These are phyloP conservation scores for Elsinoe ampelina DNA, from an alignment of 2,329 filamentous ascomycete species.

Conservation along the genomic window DNA sequence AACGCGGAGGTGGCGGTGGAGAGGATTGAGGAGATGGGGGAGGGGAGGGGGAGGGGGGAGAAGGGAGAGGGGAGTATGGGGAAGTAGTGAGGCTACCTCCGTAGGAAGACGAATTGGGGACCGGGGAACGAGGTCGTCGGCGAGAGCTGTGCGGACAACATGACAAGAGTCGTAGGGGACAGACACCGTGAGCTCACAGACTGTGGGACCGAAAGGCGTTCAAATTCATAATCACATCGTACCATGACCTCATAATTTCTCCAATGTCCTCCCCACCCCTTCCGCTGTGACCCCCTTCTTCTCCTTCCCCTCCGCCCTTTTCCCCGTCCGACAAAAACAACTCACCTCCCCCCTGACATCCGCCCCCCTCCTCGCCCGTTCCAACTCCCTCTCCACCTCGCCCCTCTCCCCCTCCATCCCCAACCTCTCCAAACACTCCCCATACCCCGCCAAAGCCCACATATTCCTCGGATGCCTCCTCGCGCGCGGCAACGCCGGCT, in stretches of 20 bases:
- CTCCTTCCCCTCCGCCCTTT: not conserved
- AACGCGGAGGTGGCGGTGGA: not conserved
- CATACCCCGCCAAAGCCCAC: constrained; percentile 64
- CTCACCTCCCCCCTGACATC: constrained; percentile 51
- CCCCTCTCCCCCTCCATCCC: constrained; percentile 40
- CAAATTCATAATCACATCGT: too few relatives aligned
- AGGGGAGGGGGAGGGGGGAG: not conserved
- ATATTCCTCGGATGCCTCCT: constrained; percentile 63
- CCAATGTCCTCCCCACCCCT: too few relatives aligned
- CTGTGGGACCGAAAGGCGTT: too few relatives aligned
- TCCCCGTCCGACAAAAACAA: constrained; percentile 44
- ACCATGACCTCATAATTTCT: too few relatives aligned
- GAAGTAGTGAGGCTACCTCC: not conserved
- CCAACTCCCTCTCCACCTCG: constrained; percentile 43
- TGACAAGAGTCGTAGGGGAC: too few relatives aligned
- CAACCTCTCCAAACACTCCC: constrained; percentile 56
- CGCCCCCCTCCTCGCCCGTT: constrained; percentile 44
- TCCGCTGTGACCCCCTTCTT: too few relatives aligned
- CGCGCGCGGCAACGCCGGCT: constrained; percentile 50
- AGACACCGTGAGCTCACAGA: too few relatives aligned
- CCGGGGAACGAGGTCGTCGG: too few relatives aligned
- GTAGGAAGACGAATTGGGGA: not conserved
- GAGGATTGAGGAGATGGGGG: not conserved
- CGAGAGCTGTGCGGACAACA: too few relatives aligned
- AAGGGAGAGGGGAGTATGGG: not conserved